Evolutionary conservation across 345 rosid genomes (phyloP).

Genomic region (Moricandia moricandioides): DNA sequence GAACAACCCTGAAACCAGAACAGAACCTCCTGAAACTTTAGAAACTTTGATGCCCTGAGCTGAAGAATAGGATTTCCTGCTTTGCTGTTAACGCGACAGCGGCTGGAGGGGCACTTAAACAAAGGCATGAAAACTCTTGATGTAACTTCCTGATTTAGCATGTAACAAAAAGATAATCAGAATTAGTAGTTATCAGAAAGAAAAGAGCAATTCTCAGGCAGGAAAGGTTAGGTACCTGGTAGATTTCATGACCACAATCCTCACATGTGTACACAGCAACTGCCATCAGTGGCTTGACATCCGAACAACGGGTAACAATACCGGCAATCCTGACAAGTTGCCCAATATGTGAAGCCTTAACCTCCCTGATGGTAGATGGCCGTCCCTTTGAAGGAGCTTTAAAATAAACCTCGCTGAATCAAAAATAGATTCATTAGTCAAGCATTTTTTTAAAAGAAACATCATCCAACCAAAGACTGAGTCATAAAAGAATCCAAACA

Average conservation of each 20-base stretch:
- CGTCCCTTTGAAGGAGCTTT: conserved; percentile 79
- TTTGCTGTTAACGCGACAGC: conserved; percentile 59
- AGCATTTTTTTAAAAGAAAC: neutral
- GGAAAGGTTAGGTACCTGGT: conserved; percentile 58
- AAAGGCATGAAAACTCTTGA: conserved; percentile 93
- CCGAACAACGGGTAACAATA: conserved; percentile 95
- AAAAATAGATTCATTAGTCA: conserved; percentile 19
- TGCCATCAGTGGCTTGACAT: conserved; percentile 97
- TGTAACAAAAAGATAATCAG: conserved; percentile 20
- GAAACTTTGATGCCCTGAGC: conserved; percentile 94
- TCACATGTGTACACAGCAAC: conserved; percentile 98
- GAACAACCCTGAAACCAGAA: neutral
- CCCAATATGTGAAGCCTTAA: conserved; percentile 88
- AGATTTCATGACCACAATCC: conserved; percentile 93
- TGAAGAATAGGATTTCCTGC: conserved; percentile 93
- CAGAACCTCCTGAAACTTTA: conserved; percentile 93
- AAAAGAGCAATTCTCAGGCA: neutral
- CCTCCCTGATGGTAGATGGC: conserved; percentile 85
- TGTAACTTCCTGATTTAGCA: conserved; percentile 71
- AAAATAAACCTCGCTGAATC: conserved; percentile 80
- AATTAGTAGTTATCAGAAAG: neutral
- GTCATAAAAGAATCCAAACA: neutral
- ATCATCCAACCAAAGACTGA: neutral
- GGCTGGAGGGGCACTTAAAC: conserved; percentile 77
- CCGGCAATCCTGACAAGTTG: conserved; percentile 91